Evolutionary conservation across 768 basidiomycete species (phyloP).

Genomic region (Mrakia frigida): DNA sequence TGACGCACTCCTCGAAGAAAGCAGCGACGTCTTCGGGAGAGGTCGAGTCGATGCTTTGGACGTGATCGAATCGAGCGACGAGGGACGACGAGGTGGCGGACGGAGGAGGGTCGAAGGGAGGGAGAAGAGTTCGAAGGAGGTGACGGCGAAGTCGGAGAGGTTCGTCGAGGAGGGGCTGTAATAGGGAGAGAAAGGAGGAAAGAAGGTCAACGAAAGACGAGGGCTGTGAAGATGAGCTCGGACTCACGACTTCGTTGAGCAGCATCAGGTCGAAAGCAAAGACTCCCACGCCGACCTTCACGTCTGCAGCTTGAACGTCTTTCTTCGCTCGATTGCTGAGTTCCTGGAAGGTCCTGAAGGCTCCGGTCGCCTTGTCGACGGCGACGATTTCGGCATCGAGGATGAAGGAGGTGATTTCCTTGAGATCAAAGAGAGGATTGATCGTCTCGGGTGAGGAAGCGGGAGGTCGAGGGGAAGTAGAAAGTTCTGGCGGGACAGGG

Average conservation of each 20-base stretch:
- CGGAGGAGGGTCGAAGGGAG: constrained; percentile 48
- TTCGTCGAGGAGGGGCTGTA: constrained; percentile 60
- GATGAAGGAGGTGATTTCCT: constrained; percentile 58
- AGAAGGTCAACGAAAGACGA: constrained; percentile 22
- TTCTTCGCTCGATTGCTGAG: constrained; percentile 78
- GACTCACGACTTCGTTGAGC: constrained; percentile 66
- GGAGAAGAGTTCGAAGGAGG: constrained; percentile 61
- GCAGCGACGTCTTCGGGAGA: constrained; percentile 57
- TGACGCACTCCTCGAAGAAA: constrained; percentile 71
- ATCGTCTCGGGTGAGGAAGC: neutral
- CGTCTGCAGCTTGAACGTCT: constrained; percentile 66
- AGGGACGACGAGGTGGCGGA: constrained; percentile 42
- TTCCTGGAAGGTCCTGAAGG: constrained; percentile 75
- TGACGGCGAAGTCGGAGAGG: constrained; percentile 67
- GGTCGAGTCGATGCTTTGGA: constrained; percentile 53
- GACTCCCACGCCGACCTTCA: constrained; percentile 74
- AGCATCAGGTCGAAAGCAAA: constrained; percentile 87
- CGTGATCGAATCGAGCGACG: constrained; percentile 64
- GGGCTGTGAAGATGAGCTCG: neutral
- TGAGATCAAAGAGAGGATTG: neutral
- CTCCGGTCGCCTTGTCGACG: constrained; percentile 57
- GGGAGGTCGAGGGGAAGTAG: neutral
- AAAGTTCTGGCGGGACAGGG: neutral
- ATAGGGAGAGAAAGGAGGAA: neutral
- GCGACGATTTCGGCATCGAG: constrained; percentile 86